Evolutionary conservation across 148 eudicot species (phyloP), one percentile per base, ranked within the genome.

Genomic region (Persicaria maculosa): DNA sequence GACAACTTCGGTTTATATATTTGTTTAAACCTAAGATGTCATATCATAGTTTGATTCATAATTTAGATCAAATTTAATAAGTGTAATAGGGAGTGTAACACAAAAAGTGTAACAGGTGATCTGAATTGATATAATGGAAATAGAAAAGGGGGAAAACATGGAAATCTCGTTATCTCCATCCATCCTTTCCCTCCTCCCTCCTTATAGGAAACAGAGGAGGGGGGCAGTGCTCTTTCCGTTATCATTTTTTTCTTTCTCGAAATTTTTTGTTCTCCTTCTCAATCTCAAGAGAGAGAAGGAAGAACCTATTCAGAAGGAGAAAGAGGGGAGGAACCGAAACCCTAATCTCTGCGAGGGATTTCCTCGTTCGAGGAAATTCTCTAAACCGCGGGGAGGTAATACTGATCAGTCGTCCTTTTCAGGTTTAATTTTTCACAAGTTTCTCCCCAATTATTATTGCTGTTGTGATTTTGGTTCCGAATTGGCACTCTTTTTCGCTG

Each of bases 201-300:
- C 9, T 2, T 8, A 9, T 59, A 31, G n/a, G 43, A 65, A 6
- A 40, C 47, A 40, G 46, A 31, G 17, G 47, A 40, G 1, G 44
- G 4, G 12, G 12, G 12, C 52, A 48, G 9, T 48, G 12, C 52
- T 48, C 17, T 65, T 31, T 43, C 46, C 47, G 15, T 65, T 40
- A 14, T 43, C 70, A 65, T 4, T 40, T 65, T 47, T 40, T 65
- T 9, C 45, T 65, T 65, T 62, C 22, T 36, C 44, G 9, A 25
- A 62, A 59, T 0, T 11, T 0, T 25, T 62, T 62, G 44, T 62
- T 65, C 70, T 65, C 70, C 46, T 43, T 65, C 70, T 65, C 46
- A 62, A 62, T 65, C 70, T 65, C 46, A 62, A 62, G 19, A 15
- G 7, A 36, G 70, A 65, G 70, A 65, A 65, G 70, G 70, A 65